phyloP scores from a whole-genome alignment of 2,329 filamentous ascomycete genomes.

The Fusarium drepaniforme region DNA sequence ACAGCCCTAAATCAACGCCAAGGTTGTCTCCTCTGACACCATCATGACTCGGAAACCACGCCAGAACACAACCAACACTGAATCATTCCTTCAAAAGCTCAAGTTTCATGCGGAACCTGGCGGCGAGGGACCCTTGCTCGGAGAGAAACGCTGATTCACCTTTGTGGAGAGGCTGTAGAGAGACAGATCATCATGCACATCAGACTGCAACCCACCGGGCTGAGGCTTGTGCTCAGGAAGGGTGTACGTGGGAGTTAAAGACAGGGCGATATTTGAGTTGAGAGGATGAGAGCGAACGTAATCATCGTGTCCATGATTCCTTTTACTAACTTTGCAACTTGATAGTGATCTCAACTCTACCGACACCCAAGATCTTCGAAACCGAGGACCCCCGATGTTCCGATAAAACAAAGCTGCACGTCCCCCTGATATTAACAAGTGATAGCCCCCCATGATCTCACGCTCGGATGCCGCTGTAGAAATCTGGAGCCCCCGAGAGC shows the following conservation, averaged over 20 bases:
- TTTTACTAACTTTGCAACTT: too few species aligned
- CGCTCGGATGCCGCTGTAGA: neutral
- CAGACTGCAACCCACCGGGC: neutral
- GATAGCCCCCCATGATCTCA: neutral
- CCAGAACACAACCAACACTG: neutral
- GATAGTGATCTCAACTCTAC: neutral
- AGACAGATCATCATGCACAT: neutral
- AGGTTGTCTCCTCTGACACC: neutral
- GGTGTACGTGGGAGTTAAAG: neutral
- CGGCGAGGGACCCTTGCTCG: neutral
- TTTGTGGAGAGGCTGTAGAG: neutral
- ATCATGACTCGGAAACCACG: neutral
- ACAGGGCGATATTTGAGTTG: too few species aligned
- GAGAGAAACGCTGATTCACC: neutral
- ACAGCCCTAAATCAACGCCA: neutral
- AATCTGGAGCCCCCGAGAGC: conserved; percentile 1
- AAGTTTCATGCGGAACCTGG: neutral
- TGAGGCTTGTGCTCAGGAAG: neutral
- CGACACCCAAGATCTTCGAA: neutral
- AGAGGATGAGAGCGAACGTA: too few species aligned
- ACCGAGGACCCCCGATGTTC: neutral
- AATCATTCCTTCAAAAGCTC: neutral
- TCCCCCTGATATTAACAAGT: neutral
- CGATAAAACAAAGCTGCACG: neutral
- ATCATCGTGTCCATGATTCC: too few species aligned